Percentiles rank a stretch among this genome's conserved stretches.
Conservation (phyloP, 768 basidiomycete genomes). For the Russula ochroleuca region DNA sequence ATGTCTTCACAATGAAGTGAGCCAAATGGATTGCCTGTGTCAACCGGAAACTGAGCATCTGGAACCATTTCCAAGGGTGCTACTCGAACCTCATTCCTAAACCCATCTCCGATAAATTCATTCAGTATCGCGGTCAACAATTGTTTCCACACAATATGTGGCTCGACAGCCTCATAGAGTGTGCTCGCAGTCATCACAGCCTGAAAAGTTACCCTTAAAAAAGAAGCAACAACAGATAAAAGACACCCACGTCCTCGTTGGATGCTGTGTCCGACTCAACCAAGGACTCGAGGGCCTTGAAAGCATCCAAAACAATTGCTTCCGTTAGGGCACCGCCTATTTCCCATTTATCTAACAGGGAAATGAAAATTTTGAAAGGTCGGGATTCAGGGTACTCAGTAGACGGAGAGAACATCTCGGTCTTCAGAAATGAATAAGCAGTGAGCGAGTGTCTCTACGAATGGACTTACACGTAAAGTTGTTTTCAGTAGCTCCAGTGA, state of each 20-base stretch:
- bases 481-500: slow-evolving; percentile 65
- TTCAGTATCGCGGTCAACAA: slow-evolving; percentile 55
- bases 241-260: slow-evolving; percentile 54
- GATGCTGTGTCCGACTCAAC: slow-evolving; percentile 50
- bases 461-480: slow-evolving; percentile 57
- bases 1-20: slow-evolving; percentile 65
- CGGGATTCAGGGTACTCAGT: slow-evolving; percentile 72
- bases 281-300: slow-evolving; percentile 62
- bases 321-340: slow-evolving; percentile 81
- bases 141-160: slow-evolving; percentile 79
- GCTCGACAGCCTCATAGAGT: slow-evolving; percentile 91
- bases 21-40: slow-evolving; percentile 62
- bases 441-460: background rate
- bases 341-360: slow-evolving; percentile 95
- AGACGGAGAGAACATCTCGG: slow-evolving; percentile 71
- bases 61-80: background rate
- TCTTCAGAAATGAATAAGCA: slow-evolving; percentile 38
- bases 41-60: slow-evolving; percentile 13
- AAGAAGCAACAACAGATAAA: background rate
- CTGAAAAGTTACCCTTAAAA: slow-evolving; percentile 43
- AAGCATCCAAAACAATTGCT: slow-evolving; percentile 69
- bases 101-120: slow-evolving; percentile 47
- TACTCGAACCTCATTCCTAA: slow-evolving; percentile 45
- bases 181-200: slow-evolving; percentile 72
- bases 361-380: slow-evolving; percentile 95